Percentiles rank a stretch among this genome's conserved stretches.
Evolutionary conservation across 768 basidiomycete genomes (phyloP).

Genomic region (Cystobasidium onofrii): DNA sequence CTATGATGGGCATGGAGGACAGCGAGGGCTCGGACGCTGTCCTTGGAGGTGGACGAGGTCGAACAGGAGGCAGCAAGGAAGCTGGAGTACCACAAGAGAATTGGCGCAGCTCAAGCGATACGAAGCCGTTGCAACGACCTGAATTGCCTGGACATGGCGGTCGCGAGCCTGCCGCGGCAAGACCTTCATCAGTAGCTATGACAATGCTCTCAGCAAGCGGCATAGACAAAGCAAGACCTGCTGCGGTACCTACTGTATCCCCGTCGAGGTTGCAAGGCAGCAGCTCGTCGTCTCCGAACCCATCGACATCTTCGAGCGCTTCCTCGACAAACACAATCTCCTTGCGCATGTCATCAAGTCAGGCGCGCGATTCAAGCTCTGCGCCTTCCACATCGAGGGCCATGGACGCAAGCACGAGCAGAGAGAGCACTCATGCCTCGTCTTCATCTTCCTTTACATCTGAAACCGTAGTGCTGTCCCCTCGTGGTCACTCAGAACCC

Average conservation of each 20-base stretch:
- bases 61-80: too few species aligned
- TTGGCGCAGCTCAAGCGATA: neutral
- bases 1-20: neutral
- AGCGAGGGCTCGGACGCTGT: neutral
- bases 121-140: neutral
- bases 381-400: neutral
- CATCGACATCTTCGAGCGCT: conserved; percentile 1
- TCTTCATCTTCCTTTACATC: neutral
- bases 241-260: neutral
- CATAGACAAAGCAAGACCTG: neutral
- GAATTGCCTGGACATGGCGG: neutral
- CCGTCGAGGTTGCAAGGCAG: neutral
- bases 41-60: neutral
- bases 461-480: neutral
- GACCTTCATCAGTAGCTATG: neutral
- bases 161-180: neutral
- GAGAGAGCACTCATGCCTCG: neutral
- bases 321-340: conserved; percentile 12
- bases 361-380: neutral
- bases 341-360: neutral
- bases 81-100: too few species aligned
- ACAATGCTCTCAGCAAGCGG: neutral
- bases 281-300: neutral
- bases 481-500: neutral
- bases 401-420: neutral